Conservation (phyloP, 176 grass and related monocot species). For the Elymus sibiricus region DNA sequence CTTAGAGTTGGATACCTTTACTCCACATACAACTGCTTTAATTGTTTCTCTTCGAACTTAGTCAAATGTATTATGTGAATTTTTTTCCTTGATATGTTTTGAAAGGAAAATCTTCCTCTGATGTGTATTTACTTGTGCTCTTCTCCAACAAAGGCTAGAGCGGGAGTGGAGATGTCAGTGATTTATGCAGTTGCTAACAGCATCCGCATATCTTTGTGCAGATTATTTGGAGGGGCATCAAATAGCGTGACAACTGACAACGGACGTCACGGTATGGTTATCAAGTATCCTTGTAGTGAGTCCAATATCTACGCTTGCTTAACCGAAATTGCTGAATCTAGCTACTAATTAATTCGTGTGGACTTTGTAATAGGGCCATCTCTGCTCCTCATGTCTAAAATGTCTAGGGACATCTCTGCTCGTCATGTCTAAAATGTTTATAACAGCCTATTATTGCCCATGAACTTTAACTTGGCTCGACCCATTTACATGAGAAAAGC, state of each 20-base stretch:
- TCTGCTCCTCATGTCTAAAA: too few relatives aligned
- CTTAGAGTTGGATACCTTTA: background rate
- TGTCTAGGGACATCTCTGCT: too few relatives aligned
- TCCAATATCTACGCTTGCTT: too few relatives aligned
- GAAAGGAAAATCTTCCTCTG: background rate
- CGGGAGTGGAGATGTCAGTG: constrained; percentile 86
- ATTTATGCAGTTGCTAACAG: constrained; percentile 91
- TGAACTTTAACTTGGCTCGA: too few relatives aligned
- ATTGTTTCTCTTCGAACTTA: background rate
- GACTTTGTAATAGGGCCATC: too few relatives aligned
- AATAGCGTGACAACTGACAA: constrained; percentile 69
- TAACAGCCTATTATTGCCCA: too few relatives aligned
- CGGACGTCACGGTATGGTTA: constrained; percentile 72
- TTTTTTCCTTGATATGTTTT: background rate
- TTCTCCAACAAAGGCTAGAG: constrained; percentile 73
- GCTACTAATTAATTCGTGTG: too few relatives aligned
- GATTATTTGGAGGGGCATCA: constrained; percentile 84
- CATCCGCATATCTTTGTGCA: constrained; percentile 78
- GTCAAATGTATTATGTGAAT: background rate
- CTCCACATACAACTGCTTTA: too few relatives aligned
- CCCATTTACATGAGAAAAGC: too few relatives aligned
- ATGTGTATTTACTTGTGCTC: background rate
- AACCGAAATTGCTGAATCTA: too few relatives aligned
- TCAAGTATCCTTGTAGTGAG: constrained; percentile 3
- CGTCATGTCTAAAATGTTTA: too few relatives aligned